Evolutionary conservation across 495 filamentous ascomycete species (phyloP).

Genomic region (Chlorociboria aeruginascens): DNA sequence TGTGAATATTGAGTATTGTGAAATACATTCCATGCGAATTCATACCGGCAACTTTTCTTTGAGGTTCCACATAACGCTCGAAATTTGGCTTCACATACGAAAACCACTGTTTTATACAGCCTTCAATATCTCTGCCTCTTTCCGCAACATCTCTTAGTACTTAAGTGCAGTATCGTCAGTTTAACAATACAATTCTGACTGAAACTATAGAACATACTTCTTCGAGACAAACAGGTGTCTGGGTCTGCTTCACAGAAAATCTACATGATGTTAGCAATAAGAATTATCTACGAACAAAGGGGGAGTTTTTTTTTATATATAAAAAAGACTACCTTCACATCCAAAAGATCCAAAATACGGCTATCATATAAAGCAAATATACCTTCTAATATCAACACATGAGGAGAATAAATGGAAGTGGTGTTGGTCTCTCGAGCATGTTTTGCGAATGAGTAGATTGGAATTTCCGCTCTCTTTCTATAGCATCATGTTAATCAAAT

Average conservation of each 20-base stretch:
- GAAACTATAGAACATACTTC: constrained; percentile 45
- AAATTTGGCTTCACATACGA: constrained; percentile 86
- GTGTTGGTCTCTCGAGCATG: constrained; percentile 72
- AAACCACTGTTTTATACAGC: constrained; percentile 98
- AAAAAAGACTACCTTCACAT: constrained; percentile 58
- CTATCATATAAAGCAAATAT: constrained; percentile 90
- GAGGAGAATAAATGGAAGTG: constrained; percentile 85
- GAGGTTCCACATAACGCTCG: constrained; percentile 78
- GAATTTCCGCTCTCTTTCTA: constrained; percentile 87
- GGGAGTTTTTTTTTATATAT: constrained; percentile 4
- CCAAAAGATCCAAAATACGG: constrained; percentile 73
- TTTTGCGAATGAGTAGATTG: constrained; percentile 88
- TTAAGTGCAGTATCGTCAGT: constrained; percentile 19
- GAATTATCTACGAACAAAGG: not conserved
- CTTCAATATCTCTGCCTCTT: constrained; percentile 77
- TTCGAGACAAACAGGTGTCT: constrained; percentile 83
- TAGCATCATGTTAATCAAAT: not conserved
- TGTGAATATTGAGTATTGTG: constrained; percentile 19
- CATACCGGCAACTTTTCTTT: constrained; percentile 62
- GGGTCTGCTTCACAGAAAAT: constrained; percentile 96
- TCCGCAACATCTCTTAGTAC: constrained; percentile 79
- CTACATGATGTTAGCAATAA: constrained; percentile 21
- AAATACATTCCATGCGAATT: not conserved
- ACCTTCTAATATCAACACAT: constrained; percentile 89
- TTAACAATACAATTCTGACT: not conserved